phyloP scores from a whole-genome alignment of 2,329 filamentous ascomycete genomes.

The Trichoderma sp. region DNA sequence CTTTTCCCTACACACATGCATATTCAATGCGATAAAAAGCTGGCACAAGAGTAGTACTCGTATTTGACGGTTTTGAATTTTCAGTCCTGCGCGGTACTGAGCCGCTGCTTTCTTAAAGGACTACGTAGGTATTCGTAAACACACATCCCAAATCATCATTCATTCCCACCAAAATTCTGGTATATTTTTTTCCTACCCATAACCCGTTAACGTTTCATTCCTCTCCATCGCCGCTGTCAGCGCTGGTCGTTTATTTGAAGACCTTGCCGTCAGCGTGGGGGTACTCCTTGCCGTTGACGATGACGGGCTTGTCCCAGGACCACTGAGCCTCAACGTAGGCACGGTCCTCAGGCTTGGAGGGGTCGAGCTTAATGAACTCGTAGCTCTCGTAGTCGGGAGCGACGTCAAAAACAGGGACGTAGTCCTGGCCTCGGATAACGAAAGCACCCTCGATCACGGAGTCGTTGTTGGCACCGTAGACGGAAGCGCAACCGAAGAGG shows the following conservation, averaged over 20 bases:
- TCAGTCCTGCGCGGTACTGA: background rate
- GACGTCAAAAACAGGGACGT: slow-evolving; percentile 85
- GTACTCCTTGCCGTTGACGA: slow-evolving; percentile 84
- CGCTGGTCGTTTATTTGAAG: slow-evolving; percentile 77
- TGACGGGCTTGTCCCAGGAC: slow-evolving; percentile 86
- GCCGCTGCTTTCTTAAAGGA: slow-evolving; percentile 2
- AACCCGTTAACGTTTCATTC: slow-evolving; percentile 38
- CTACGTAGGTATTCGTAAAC: slow-evolving; percentile 20
- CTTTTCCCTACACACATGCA: background rate
- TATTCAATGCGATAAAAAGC: too few species aligned
- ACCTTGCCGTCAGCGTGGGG: slow-evolving; percentile 91
- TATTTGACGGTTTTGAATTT: slow-evolving; percentile 24
- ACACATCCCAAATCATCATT: slow-evolving; percentile 32
- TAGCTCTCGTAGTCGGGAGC: slow-evolving; percentile 98
- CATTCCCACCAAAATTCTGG: slow-evolving; percentile 31
- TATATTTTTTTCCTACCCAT: slow-evolving; percentile 36
- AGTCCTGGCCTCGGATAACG: slow-evolving; percentile 89
- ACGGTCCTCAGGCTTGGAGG: slow-evolving; percentile 78
- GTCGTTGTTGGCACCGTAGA: slow-evolving; percentile 87
- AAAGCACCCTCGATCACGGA: slow-evolving; percentile 92
- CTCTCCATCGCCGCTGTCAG: background rate
- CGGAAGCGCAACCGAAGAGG: slow-evolving; percentile 87
- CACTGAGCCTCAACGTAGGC: slow-evolving; percentile 85
- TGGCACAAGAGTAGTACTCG: background rate
- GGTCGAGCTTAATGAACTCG: slow-evolving; percentile 94